Conservation (phyloP, 371 early-diverging fungal genomes). For the Blyttiomyces sp. region DNA sequence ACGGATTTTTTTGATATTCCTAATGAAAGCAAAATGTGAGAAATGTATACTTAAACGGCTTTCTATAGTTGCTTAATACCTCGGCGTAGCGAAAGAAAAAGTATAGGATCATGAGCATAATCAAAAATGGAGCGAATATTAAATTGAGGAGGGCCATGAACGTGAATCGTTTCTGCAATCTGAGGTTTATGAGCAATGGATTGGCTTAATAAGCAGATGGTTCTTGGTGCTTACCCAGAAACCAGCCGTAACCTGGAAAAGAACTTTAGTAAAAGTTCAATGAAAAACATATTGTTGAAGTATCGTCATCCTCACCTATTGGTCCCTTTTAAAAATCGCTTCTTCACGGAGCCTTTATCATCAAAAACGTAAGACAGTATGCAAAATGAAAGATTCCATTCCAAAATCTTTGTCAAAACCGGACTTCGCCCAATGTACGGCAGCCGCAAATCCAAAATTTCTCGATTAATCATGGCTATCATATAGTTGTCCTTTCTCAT, state of each 20-base stretch:
- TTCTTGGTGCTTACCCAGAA: constrained; percentile 9
- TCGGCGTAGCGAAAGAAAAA: constrained; percentile 94
- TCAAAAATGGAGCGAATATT: constrained; percentile 82
- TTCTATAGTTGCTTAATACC: constrained; percentile 44
- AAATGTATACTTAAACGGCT: not conserved
- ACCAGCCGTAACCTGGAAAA: constrained; percentile 13
- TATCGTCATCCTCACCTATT: constrained; percentile 33
- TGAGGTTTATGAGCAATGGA: too few relatives aligned
- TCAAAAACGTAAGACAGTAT: constrained; percentile 84
- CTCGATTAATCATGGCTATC: constrained; percentile 92
- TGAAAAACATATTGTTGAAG: not conserved
- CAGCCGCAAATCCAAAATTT: constrained; percentile 76
- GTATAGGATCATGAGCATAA: constrained; percentile 75
- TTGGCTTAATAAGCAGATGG: not conserved
- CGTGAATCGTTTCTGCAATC: constrained; percentile 76
- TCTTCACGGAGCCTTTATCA: constrained; percentile 74
- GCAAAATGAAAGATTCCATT: constrained; percentile 89
- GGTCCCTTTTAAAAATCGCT: constrained; percentile 67
- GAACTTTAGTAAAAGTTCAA: not conserved
- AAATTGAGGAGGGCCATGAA: constrained; percentile 84
- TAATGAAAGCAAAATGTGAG: constrained; percentile 23
- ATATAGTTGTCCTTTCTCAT: constrained; percentile 97
- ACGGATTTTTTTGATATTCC: constrained; percentile 88
- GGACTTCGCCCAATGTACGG: constrained; percentile 44
- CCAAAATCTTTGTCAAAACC: constrained; percentile 79